Conservation (phyloP, 495 filamentous ascomycete species). For the Cercophora samala region DNA sequence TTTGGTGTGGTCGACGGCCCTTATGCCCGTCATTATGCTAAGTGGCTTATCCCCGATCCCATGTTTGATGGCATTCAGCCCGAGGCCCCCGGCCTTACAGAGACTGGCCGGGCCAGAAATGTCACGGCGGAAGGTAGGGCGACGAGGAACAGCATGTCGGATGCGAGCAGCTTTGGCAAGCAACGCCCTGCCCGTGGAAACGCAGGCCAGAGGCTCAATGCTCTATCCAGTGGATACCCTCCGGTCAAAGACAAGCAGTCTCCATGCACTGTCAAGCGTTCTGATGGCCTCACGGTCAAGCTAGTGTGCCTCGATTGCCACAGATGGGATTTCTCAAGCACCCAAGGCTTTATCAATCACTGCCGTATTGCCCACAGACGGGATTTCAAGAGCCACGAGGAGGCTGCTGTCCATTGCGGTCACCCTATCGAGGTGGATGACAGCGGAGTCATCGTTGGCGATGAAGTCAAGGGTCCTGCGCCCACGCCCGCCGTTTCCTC, state of each 20-base stretch:
- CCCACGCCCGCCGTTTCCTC: constrained; percentile 24
- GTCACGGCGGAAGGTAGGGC: constrained; percentile 61
- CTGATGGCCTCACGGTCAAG: constrained; percentile 60
- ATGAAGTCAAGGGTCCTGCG: constrained; percentile 45
- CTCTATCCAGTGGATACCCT: constrained; percentile 69
- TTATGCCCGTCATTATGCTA: constrained; percentile 88
- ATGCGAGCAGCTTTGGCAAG: constrained; percentile 52
- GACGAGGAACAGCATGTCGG: constrained; percentile 68
- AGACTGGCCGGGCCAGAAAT: constrained; percentile 39
- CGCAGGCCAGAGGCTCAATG: constrained; percentile 60
- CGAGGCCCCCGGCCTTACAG: constrained; percentile 34
- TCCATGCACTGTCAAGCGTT: constrained; percentile 51
- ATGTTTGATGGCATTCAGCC: constrained; percentile 69
- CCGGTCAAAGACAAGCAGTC: constrained; percentile 62
- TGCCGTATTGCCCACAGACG: constrained; percentile 91
- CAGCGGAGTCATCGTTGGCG: constrained; percentile 52
- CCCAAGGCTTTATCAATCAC: constrained; percentile 97
- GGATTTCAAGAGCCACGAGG: constrained; percentile 90
- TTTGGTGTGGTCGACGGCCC: constrained; percentile 90
- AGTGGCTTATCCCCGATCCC: constrained; percentile 88
- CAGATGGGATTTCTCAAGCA: constrained; percentile 85
- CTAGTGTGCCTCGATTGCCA: constrained; percentile 87
- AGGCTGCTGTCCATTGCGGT: constrained; percentile 85
- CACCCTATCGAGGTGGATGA: constrained; percentile 72
- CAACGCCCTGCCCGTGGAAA: constrained; percentile 61